These are phyloP conservation scores for Dipteronia sinensis DNA, from an alignment of 345 rosid genomes.

Conservation along the genomic window DNA sequence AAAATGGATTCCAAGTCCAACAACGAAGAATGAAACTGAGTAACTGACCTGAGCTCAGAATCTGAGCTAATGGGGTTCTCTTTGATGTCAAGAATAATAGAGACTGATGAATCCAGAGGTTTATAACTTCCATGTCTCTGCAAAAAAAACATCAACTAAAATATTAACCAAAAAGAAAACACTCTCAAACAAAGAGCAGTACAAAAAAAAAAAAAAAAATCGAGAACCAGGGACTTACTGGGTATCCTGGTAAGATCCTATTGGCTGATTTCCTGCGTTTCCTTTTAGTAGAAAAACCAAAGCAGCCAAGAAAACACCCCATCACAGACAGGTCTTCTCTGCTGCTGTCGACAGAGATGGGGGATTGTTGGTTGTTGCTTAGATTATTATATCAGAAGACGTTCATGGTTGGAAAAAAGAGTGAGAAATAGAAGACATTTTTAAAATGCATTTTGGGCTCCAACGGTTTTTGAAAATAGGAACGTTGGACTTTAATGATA, in stretches of 20 bases:
- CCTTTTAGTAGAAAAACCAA: conserved; percentile 66
- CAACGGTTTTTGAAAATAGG: conserved; percentile 65
- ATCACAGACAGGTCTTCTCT: conserved; percentile 34
- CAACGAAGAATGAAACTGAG: conserved; percentile 24
- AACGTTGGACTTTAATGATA: conserved; percentile 64
- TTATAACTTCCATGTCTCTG: conserved; percentile 51
- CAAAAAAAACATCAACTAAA: conserved; percentile 12
- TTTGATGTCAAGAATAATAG: conserved; percentile 28
- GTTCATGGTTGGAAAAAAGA: conserved; percentile 8
- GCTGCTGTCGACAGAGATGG: not conserved
- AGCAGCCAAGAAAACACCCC: conserved; percentile 91
- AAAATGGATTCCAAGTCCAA: not conserved
- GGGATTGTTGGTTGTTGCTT: not conserved
- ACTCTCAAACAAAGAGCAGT: not conserved
- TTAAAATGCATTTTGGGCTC: conserved; percentile 33
- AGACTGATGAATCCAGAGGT: conserved; percentile 53
- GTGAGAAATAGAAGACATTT: not conserved
- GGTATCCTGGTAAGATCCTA: conserved; percentile 50
- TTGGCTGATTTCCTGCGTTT: conserved; percentile 50
- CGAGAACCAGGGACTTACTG: conserved; percentile 35
- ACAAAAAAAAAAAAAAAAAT: not conserved
- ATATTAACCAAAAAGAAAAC: not conserved
- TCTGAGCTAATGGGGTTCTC: conserved; percentile 30
- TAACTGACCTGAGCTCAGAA: conserved; percentile 55
- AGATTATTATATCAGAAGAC: not conserved